Conservation (phyloP, 1,139 yeast species). For the Scheffersomyces segobiensis region DNA sequence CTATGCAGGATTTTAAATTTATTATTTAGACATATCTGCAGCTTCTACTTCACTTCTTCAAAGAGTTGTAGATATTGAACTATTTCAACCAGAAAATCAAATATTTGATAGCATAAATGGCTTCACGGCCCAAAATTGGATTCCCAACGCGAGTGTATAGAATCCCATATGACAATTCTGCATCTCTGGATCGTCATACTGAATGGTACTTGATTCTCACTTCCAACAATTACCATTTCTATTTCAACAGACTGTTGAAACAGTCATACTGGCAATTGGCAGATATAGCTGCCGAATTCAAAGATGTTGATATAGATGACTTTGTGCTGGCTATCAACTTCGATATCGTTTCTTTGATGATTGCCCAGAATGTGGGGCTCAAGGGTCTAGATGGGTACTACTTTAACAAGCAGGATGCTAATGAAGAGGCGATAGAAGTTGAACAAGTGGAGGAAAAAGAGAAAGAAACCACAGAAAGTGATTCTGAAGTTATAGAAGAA, state of each 20-base stretch:
- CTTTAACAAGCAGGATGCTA: conserved; percentile 1
- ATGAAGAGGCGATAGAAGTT: conserved; percentile 3
- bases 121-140: background rate
- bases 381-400: conserved; percentile 3
- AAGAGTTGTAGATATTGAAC: background rate
- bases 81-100: background rate
- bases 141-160: background rate
- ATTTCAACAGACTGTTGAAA: conserved; percentile 22
- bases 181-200: conserved; percentile 3
- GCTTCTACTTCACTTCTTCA: background rate
- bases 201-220: conserved; percentile 36
- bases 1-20: background rate
- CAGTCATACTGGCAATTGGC: conserved; percentile 36
- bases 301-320: conserved; percentile 14
- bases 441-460: conserved; percentile 6
- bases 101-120: background rate
- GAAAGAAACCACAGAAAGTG: conserved; percentile 4
- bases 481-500: conserved; percentile 7
- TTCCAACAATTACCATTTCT: conserved; percentile 29
- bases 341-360: conserved; percentile 31
- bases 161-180: background rate
- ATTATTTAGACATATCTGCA: background rate
- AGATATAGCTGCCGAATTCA: conserved; percentile 20
- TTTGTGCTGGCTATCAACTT: conserved; percentile 24
- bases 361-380: conserved; percentile 35